These are phyloP conservation scores for Sophora flavescens DNA, from an alignment of 306 rosid genomes.

Conservation along the genomic window DNA sequence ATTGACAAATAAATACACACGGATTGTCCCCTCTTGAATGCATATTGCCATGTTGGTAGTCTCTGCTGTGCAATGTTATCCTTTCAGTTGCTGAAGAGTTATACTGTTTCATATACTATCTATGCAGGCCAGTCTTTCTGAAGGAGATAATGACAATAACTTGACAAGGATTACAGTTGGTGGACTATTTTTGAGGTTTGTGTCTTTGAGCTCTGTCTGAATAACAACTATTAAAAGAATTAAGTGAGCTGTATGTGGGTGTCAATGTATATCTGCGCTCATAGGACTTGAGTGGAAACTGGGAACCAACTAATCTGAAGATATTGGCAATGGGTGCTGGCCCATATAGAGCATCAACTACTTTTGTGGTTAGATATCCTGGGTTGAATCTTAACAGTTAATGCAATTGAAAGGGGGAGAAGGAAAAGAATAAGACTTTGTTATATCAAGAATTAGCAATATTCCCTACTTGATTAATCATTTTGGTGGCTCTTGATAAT, in stretches of 20 bases:
- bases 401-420: constrained; percentile 28
- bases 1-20: constrained; percentile 3
- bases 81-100: constrained; percentile 36
- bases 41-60: constrained; percentile 29
- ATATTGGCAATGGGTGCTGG: constrained; percentile 37
- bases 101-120: constrained; percentile 47
- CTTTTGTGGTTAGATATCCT: constrained; percentile 38
- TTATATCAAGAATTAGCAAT: constrained; percentile 27
- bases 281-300: constrained; percentile 32
- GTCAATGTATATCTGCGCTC: constrained; percentile 34
- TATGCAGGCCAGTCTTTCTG: constrained; percentile 85
- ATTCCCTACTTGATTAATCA: constrained; percentile 18
- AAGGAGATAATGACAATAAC: constrained; percentile 82
- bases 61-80: constrained; percentile 27
- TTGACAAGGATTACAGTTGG: constrained; percentile 82
- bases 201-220: constrained; percentile 43
- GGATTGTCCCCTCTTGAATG: not conserved
- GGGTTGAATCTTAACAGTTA: constrained; percentile 38
- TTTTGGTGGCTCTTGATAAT: constrained; percentile 31
- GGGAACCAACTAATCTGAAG: constrained; percentile 28
- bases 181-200: constrained; percentile 88
- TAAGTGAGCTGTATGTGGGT: constrained; percentile 30
- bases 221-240: constrained; percentile 24
- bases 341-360: not conserved
- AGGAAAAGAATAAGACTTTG: constrained; percentile 27